These are phyloP conservation scores for Nelumbo lutea DNA, from an alignment of 164 flowering plant species.

Conservation along the genomic window DNA sequence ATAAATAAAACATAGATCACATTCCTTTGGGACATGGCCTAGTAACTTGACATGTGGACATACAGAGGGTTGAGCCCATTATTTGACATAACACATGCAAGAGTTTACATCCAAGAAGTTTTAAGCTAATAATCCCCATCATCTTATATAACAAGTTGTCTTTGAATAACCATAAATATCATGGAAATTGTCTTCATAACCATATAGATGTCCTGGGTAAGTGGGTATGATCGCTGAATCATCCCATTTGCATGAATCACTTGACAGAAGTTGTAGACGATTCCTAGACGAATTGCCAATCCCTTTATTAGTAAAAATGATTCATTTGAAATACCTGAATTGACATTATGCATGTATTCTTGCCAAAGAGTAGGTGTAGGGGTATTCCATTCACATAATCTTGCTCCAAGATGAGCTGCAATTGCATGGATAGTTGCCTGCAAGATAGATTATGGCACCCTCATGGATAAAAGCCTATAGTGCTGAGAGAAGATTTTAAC, in stretches of 20 bases:
- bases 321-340: constrained; percentile 49
- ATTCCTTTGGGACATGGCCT: neutral
- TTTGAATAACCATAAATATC: too few relatives aligned
- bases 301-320: neutral
- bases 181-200: too few relatives aligned
- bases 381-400: constrained; percentile 78
- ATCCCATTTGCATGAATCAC: too few relatives aligned
- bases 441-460: constrained; percentile 14
- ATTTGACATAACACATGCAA: neutral
- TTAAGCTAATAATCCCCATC: too few relatives aligned
- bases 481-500: neutral
- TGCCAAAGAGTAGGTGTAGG: constrained; percentile 97
- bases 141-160: too few relatives aligned
- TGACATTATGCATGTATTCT: constrained; percentile 65
- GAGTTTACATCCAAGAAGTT: too few relatives aligned
- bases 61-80: neutral
- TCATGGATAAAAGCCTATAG: neutral
- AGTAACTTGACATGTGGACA: neutral
- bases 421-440: constrained; percentile 73
- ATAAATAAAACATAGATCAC: neutral
- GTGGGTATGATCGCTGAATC: too few relatives aligned
- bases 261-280: too few relatives aligned
- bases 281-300: too few relatives aligned
- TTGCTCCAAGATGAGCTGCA: constrained; percentile 77
- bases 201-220: too few relatives aligned